phyloP scores from a whole-genome alignment of 2,329 filamentous ascomycete genomes.

The Xylaria polymorpha region DNA sequence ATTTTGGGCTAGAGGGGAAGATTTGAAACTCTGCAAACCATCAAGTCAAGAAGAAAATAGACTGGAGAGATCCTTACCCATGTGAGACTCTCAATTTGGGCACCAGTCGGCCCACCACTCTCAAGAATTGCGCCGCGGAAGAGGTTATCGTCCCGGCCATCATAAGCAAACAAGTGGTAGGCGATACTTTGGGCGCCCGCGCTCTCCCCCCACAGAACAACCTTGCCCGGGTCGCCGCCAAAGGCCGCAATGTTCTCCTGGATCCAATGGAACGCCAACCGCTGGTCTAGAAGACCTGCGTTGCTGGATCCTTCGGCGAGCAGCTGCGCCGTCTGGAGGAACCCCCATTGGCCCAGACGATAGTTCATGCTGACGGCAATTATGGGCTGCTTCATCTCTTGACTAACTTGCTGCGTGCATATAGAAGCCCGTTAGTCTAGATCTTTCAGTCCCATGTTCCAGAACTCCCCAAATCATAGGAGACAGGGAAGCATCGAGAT shows the following conservation, averaged over 20 bases:
- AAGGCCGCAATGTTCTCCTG: constrained; percentile 65
- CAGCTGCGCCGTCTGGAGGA: constrained; percentile 60
- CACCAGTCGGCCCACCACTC: constrained; percentile 57
- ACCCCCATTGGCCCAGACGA: constrained; percentile 64
- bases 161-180: constrained; percentile 66
- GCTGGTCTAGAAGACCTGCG: constrained; percentile 63
- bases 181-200: constrained; percentile 56
- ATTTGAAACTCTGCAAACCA: background rate
- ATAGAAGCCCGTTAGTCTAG: too few relatives aligned
- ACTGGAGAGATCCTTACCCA: constrained; percentile 38
- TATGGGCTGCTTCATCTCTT: constrained; percentile 63
- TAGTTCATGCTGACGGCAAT: constrained; percentile 67
- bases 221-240: constrained; percentile 59
- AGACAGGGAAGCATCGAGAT: constrained; percentile 16
- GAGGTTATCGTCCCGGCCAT: constrained; percentile 65
- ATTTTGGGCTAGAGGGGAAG: background rate
- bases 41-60: background rate
- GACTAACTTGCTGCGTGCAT: constrained; percentile 52
- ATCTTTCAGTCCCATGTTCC: too few relatives aligned
- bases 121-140: constrained; percentile 66
- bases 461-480: too few relatives aligned
- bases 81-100: constrained; percentile 49
- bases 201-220: constrained; percentile 62
- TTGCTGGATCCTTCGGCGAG: constrained; percentile 58
- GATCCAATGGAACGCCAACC: constrained; percentile 62